Percentiles rank a stretch among this genome's conserved stretches.
Conservation (phyloP, 352 stramenopile genomes). For the Aphanomyces astaci region DNA sequence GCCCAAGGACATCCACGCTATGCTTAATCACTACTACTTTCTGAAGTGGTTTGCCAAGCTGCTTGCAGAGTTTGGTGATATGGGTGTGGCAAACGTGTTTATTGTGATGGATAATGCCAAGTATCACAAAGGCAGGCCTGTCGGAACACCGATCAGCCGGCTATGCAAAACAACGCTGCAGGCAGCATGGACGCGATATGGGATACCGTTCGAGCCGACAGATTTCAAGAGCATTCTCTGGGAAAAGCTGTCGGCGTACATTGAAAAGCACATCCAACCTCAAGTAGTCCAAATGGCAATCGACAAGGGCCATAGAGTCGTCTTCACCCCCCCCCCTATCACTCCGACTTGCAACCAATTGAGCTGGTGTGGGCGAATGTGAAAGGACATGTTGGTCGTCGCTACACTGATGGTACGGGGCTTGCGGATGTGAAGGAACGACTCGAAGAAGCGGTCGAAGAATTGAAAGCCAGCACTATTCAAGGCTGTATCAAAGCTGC, state of each 20-base stretch:
- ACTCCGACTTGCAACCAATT: slow-evolving; percentile 28
- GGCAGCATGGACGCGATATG: background rate
- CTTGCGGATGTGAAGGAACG: slow-evolving; percentile 23
- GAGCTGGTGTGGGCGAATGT: slow-evolving; percentile 26
- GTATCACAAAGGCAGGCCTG: slow-evolving; percentile 20
- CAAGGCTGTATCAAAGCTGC: slow-evolving; percentile 3
- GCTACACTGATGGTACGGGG: slow-evolving; percentile 19
- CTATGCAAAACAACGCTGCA: background rate
- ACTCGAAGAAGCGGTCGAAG: slow-evolving; percentile 10
- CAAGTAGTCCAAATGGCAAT: slow-evolving; percentile 18
- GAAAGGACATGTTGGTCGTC: slow-evolving; percentile 23
- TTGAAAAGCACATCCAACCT: slow-evolving; percentile 2
- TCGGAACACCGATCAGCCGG: slow-evolving; percentile 1
- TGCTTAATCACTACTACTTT: slow-evolving; percentile 26
- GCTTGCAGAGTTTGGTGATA: background rate
- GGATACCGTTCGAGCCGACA: background rate
- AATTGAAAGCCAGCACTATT: background rate
- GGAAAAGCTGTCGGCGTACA: slow-evolving; percentile 3
- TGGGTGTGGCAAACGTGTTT: slow-evolving; percentile 1
- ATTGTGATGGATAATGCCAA: slow-evolving; percentile 28
- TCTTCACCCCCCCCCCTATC: no score
- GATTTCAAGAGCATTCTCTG: slow-evolving; percentile 18
- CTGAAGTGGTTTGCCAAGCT: slow-evolving; percentile 19
- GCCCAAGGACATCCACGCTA: slow-evolving; percentile 22
- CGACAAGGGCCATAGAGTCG: slow-evolving; percentile 1